phyloP scores from a whole-genome alignment of 2,329 filamentous ascomycete species.

The Neofusicoccum sp. region DNA sequence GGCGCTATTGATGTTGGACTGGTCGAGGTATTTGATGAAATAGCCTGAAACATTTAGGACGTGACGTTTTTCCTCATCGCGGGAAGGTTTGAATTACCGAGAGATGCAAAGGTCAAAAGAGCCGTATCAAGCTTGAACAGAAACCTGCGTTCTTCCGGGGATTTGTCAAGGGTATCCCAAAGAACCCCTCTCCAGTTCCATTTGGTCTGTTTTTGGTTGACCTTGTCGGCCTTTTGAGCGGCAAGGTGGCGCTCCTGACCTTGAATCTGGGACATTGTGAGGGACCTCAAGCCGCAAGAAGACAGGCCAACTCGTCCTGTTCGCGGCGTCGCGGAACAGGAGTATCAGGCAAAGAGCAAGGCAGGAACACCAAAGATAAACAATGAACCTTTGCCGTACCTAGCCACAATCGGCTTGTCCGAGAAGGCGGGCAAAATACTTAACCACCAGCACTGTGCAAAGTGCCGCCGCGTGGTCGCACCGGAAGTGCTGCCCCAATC shows the following conservation, averaged over 20 bases:
- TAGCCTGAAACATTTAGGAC: slow-evolving; percentile 37
- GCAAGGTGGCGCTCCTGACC: not conserved
- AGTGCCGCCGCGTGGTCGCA: not conserved
- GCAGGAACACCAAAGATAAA: not conserved
- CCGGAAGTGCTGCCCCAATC: not conserved
- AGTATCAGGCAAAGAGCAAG: not conserved
- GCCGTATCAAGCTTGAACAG: slow-evolving; percentile 33
- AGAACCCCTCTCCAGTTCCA: slow-evolving; percentile 15
- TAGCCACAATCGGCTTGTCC: not conserved
- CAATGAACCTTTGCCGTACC: not conserved
- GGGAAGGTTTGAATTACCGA: slow-evolving; percentile 32
- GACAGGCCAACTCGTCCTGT: not conserved
- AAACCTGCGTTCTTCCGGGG: slow-evolving; percentile 26
- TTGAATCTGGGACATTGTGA: not conserved
- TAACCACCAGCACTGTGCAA: not conserved
- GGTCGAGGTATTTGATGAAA: slow-evolving; percentile 52
- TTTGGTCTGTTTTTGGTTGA: slow-evolving; percentile 1
- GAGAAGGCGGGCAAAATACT: not conserved
- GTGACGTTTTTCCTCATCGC: not conserved
- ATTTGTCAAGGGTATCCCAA: slow-evolving; percentile 26
- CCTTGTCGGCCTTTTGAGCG: not conserved
- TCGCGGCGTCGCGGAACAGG: not conserved
- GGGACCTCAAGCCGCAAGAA: too few species aligned
- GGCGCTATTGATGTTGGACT: slow-evolving; percentile 40
- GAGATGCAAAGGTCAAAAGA: slow-evolving; percentile 48